Percentiles rank a stretch among this genome's conserved stretches.
These are phyloP conservation scores for Diutina pseudorugosa DNA, from an alignment of 1,139 yeast species.

Conservation along the genomic window DNA sequence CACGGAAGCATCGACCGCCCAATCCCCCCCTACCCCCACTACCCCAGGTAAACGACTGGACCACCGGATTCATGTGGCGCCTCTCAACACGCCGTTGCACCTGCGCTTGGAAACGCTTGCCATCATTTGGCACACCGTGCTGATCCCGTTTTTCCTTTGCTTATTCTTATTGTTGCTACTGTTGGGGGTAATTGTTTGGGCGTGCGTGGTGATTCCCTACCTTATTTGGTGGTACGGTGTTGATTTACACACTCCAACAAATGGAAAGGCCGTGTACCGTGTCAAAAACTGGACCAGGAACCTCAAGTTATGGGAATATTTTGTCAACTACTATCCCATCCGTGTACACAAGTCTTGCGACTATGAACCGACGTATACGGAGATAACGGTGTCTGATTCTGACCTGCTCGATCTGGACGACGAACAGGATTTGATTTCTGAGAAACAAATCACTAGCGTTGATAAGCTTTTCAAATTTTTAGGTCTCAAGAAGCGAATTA, in stretches of 20 bases:
- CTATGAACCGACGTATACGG: slow-evolving; percentile 62
- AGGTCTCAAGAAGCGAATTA: slow-evolving; percentile 28
- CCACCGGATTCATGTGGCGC: slow-evolving; percentile 27
- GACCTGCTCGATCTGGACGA: slow-evolving; percentile 18
- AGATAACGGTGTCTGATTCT: slow-evolving; percentile 13
- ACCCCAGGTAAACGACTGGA: background rate
- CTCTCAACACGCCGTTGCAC: slow-evolving; percentile 40
- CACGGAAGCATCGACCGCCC: background rate
- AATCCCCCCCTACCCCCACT: background rate
- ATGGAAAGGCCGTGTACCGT: slow-evolving; percentile 55
- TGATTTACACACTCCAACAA: slow-evolving; percentile 53
- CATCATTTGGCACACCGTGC: slow-evolving; percentile 65
- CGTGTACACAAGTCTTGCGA: slow-evolving; percentile 58
- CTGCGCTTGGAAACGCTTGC: slow-evolving; percentile 60
- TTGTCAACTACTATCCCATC: slow-evolving; percentile 73
- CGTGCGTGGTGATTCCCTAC: slow-evolving; percentile 40
- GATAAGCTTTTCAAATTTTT: slow-evolving; percentile 25
- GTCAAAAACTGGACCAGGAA: slow-evolving; percentile 48
- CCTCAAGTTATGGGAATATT: slow-evolving; percentile 56
- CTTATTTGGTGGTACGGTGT: slow-evolving; percentile 47
- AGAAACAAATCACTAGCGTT: slow-evolving; percentile 23
- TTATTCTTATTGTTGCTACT: slow-evolving; percentile 42
- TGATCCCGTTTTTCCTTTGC: slow-evolving; percentile 50
- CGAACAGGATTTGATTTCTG: slow-evolving; percentile 33
- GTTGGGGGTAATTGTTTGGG: slow-evolving; percentile 65